Evolutionary conservation across 352 stramenopile genomes (phyloP), one percentile per base, ranked within the genome.

Genomic region (Phytopythium litorale): DNA sequence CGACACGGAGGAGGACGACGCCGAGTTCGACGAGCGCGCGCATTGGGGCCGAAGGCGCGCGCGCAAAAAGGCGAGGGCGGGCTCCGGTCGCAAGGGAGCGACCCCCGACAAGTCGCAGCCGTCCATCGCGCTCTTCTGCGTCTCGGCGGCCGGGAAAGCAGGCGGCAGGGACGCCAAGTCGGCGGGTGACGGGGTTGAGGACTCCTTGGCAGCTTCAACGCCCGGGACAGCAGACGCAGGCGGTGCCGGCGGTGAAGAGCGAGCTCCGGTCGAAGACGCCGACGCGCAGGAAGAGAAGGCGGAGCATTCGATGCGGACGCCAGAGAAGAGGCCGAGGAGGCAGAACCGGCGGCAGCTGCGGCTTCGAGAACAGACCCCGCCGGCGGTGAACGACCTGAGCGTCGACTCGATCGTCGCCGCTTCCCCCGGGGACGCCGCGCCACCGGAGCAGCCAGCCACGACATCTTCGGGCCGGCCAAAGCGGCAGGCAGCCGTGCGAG

Each of bases 1-100:
- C 58, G 83, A 92, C 63, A 86, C 66, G 51, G 83, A 92, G 50
- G 75, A 74, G 38, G 83, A 92, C 61, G 83, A 92, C 64, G 67
- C 55, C 32, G 83, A 92, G 65, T 90, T 92, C 50, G 83, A 91
- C 28, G 79, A 91, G 46, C 64, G 73, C 18, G 78, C 79, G 43
- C 80, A 90, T 25, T 92, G 80, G 83, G 66, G 72, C 3, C 64
- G 80, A 15, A 68, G 75, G n/a, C 65, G 67, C n/a, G 48, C 58
- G 2, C 55, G 69, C 37, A 76, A 72, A 32, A 86, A 82, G 57
- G 67, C 70, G 16, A 67, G 72, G 11, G 60, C 56, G 19, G 64
- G 25, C 33, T 16, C 40, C 4, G 7, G 23, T 12, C 13, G 46
- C 46, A 52, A 33, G 1, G 32, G 60, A 56, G 57, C 68, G 66